phyloP scores from a whole-genome alignment of 768 basidiomycete genomes.

The Tylopilus sp. region DNA sequence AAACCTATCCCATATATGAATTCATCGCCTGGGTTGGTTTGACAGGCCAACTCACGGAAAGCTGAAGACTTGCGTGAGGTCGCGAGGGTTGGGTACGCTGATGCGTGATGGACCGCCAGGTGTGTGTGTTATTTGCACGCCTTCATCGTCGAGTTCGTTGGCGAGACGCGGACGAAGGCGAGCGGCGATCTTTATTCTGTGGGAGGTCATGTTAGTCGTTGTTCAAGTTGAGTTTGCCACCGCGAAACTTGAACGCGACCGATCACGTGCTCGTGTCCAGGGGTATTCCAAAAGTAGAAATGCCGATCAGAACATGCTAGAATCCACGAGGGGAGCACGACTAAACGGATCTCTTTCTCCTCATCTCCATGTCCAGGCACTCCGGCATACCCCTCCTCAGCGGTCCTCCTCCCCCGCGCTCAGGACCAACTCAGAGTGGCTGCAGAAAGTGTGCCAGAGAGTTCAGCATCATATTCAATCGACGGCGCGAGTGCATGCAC shows the following conservation, averaged over 20 bases:
- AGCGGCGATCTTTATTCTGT: slow-evolving; percentile 70
- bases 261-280: slow-evolving; percentile 23
- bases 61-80: slow-evolving; percentile 66
- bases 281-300: not conserved
- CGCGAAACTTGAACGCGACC: slow-evolving; percentile 19
- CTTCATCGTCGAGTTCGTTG: slow-evolving; percentile 60
- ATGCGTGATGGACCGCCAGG: slow-evolving; percentile 47
- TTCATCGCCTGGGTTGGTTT: not conserved
- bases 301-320: slow-evolving; percentile 18
- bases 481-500: slow-evolving; percentile 67
- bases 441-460: slow-evolving; percentile 76
- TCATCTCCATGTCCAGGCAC: slow-evolving; percentile 18
- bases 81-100: slow-evolving; percentile 67
- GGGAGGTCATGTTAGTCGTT: slow-evolving; percentile 16
- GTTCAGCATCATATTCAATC: slow-evolving; percentile 62
- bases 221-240: slow-evolving; percentile 20
- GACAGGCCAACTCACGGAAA: slow-evolving; percentile 55
- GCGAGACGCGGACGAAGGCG: slow-evolving; percentile 64
- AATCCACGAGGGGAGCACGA: slow-evolving; percentile 1
- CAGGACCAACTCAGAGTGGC: slow-evolving; percentile 25
- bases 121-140: slow-evolving; percentile 49
- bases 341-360: not conserved
- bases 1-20: slow-evolving; percentile 43
- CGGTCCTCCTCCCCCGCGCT: slow-evolving; percentile 50
- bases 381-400: slow-evolving; percentile 70